Evolutionary conservation across 1,284 basidiomycete species (phyloP), one percentile per base, ranked within the genome.

Genomic region (Tremellales sp.): DNA sequence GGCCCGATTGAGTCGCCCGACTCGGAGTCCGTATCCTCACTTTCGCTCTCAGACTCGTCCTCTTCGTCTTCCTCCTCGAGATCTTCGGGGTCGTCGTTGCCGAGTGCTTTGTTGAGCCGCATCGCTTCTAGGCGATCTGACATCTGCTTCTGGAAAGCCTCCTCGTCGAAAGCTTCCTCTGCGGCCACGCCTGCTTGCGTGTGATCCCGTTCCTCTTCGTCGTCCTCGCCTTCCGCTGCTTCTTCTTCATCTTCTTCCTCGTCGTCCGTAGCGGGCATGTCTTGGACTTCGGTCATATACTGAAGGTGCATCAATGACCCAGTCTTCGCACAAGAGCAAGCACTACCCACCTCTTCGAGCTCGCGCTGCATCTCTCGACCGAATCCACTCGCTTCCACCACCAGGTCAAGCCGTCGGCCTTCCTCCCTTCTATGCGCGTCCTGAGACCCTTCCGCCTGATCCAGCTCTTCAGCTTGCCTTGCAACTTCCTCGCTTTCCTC

Each of bases 381-480:
- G 71, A 93, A 96, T 8, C 92, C 92, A 76, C 89, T 93, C 1
- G 93, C 92, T 52, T 87, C 84, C 10, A 96, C 92, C 53, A 87
- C 80, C 23, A 94, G 84, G 75, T 97, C 93, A 43, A 97, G 76
- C 49, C 81, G 79, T 23, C 23, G 4, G 21, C 21, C 39, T 12
- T 45, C 40, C 15, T 31, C 40, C n/a, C n/a, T n/a, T n/a, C n/a
- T n/a, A n/a, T n/a, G n/a, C 8, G 40, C 49, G 5, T 44, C 41
- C 6, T n/a, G 46, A 17, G 49, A 65, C n/a, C 45, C 59, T 52
- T 56, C 67, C 37, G 56, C 57, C 31, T 58, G 56, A 19, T 53
- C 61, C 45, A 60, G 53, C 43, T 52, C 55, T 11, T 47, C 45
- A 25, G 49, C 54, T 25, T 45, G 45, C 4, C 24, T 29, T 8